Evolutionary conservation across 169 alveolate species (phyloP).

Genomic region (Plasmodium ovale): DNA sequence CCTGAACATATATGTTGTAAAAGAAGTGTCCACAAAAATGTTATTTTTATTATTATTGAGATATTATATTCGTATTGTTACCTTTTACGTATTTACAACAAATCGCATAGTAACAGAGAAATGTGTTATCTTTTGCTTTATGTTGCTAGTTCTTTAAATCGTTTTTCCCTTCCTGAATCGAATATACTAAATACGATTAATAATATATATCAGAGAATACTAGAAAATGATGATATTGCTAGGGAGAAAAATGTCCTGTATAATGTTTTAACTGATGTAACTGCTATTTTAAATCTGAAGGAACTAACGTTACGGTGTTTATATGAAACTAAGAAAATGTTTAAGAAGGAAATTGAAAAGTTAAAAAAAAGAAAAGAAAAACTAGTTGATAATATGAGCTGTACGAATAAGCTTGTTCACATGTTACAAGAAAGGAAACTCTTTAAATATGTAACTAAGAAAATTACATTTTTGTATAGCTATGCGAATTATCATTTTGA

Average conservation of each 20-base stretch:
- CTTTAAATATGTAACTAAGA: conserved; percentile 55
- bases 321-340: conserved; percentile 40
- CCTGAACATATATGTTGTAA: conserved; percentile 70
- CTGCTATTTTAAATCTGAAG: conserved; percentile 29
- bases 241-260: conserved; percentile 53
- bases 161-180: conserved; percentile 42
- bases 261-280: conserved; percentile 61
- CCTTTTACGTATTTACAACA: conserved; percentile 49
- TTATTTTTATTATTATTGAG: conserved; percentile 44
- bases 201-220: conserved; percentile 41
- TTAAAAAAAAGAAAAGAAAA: conserved; percentile 14
- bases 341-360: conserved; percentile 56
- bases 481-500: conserved; percentile 71
- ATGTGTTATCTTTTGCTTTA: conserved; percentile 39
- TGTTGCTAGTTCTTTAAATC: conserved; percentile 19
- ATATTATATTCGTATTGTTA: conserved; percentile 61
- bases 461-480: conserved; percentile 48
- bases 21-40: conserved; percentile 25
- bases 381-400: neutral
- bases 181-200: conserved; percentile 32
- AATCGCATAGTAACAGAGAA: conserved; percentile 22
- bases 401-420: neutral
- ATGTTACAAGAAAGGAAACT: conserved; percentile 42
- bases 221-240: conserved; percentile 66
- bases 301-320: conserved; percentile 51